Conservation (phyloP, 768 basidiomycete species). For the Trichaptum fuscoviolaceum region DNA sequence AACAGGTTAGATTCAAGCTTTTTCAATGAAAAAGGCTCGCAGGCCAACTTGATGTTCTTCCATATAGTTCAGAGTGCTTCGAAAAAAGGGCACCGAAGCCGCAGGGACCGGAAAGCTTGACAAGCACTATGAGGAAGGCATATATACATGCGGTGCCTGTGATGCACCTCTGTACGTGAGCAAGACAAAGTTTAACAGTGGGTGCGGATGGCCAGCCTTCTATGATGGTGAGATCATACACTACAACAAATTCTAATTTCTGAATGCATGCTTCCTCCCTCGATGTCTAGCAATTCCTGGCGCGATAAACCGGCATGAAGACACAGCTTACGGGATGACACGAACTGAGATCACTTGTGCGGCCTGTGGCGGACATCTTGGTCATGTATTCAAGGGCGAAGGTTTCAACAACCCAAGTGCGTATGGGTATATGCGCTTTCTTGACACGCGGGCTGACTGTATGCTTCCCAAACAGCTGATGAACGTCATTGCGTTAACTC, state of each 20-base stretch:
- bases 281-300: slow-evolving; percentile 73
- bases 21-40: not conserved
- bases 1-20: slow-evolving; percentile 55
- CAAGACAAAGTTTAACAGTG: slow-evolving; percentile 85
- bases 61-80: slow-evolving; percentile 73
- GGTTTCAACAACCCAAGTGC: slow-evolving; percentile 73
- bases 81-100: slow-evolving; percentile 82
- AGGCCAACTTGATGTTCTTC: not conserved
- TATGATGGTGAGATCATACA: slow-evolving; percentile 61
- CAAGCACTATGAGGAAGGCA: slow-evolving; percentile 56
- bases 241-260: not conserved
- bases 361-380: slow-evolving; percentile 89
- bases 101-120: slow-evolving; percentile 80
- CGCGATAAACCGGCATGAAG: slow-evolving; percentile 76
- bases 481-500: slow-evolving; percentile 92
- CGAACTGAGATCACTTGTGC: slow-evolving; percentile 87
- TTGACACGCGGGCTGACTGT: not conserved
- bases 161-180: slow-evolving; percentile 82
- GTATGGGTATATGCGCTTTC: slow-evolving; percentile 20
- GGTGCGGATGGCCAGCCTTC: slow-evolving; percentile 98
- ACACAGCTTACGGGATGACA: slow-evolving; percentile 56
- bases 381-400: slow-evolving; percentile 95
- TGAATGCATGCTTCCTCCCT: slow-evolving; percentile 5
- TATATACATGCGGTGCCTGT: slow-evolving; percentile 79
- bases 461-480: slow-evolving; percentile 42